Base-by-base conservation (phyloP, 805 yeast genomes). In the Myxozyma geophila region DNA sequence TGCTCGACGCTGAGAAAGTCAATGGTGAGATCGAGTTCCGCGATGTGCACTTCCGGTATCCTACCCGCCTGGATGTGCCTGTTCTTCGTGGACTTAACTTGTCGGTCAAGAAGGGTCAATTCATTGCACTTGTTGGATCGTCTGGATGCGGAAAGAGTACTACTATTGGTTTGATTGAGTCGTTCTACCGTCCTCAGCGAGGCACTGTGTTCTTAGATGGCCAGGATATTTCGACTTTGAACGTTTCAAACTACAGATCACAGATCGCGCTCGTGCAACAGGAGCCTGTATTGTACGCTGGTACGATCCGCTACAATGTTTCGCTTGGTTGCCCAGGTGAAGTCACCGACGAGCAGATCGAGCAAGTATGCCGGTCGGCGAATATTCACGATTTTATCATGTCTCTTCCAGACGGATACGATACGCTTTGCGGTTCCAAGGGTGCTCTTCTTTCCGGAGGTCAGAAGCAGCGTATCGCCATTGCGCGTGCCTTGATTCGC, bases 121-220 rank as follows among this genome's bases (percentile, higher is more conserved):
- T 88, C 71, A 92, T 91, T 41, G 97, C 97, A 8, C 84, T 91
- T 70, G 97, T 91, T 19, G 97, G 97, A 1, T 87, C 96, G 92
- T 3, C 87, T 89, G 28, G 97, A 12, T 71, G 74, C 43, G 91
- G 50, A 74, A 79, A 6, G 60, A 60, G 67, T 52, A 70, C 73
- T 0, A 79, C 86, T 7, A 79, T 85, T 4, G 88, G 85, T 67
- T 73, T 86, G 33, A 74, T 86, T 43, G 77, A 86, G 66, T 75
- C 65, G 33, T 82, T 84, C 59, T 85, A 85, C 72, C 80, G 83
- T 60, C 79, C 84, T 2, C 77, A 79, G 66, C 61, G 74, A 7
- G 89, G 89, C 7, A 71, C 76, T 53, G 84, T 85, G 7, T 62
- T 74, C 35, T 77, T 85, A 48, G 88, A 87, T 28, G 88, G 87